Percentiles rank a stretch among this genome's conserved stretches.
Conservation (phyloP, 2,329 filamentous ascomycete species). For the Blastomyces parvus region DNA sequence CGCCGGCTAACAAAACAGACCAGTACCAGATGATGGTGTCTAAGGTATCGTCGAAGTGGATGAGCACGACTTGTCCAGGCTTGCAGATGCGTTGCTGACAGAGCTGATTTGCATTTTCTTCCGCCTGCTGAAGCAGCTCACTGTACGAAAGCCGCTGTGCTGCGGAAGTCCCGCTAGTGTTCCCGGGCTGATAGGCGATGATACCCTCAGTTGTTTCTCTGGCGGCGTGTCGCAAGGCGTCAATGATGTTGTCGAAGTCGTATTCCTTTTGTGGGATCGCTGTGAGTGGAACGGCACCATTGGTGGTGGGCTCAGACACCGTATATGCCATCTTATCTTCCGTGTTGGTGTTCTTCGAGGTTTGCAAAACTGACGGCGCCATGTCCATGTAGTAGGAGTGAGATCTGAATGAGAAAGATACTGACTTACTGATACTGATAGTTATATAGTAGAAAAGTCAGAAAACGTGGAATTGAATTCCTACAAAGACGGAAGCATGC, state of each 20-base stretch:
- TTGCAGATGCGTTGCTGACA: background rate
- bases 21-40: conserved; percentile 8
- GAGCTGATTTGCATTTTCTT: background rate
- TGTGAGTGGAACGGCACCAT: background rate
- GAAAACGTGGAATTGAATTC: background rate
- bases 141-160: conserved; percentile 1
- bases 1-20: conserved; percentile 2
- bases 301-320: background rate
- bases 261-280: background rate
- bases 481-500: background rate
- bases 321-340: background rate
- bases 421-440: background rate
- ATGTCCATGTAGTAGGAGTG: background rate
- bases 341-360: background rate
- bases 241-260: conserved; percentile 8
- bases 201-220: conserved; percentile 4
- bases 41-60: conserved; percentile 2
- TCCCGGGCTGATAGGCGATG: conserved; percentile 2
- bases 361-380: background rate
- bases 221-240: conserved; percentile 6
- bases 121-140: background rate
- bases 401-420: background rate
- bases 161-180: background rate
- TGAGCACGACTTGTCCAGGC: background rate
- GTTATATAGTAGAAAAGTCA: background rate